Evolutionary conservation across 148 eudicot genomes (phyloP).

Genomic region (Persicaria maculosa): DNA sequence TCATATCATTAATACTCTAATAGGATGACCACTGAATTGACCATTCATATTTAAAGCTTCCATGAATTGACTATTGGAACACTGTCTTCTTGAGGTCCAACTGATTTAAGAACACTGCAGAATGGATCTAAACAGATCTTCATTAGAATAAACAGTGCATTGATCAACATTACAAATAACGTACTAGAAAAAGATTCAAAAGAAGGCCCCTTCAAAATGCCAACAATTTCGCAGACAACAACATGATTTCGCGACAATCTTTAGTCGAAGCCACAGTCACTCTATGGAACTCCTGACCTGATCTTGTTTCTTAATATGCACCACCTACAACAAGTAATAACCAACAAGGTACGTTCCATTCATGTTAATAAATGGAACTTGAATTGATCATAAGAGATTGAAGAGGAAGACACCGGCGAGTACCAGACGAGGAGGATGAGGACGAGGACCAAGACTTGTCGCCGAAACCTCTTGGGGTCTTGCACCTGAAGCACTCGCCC

Average conservation of each 20-base stretch:
- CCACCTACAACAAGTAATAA: not conserved
- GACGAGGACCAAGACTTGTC: conserved; percentile 1
- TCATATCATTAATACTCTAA: too few species aligned
- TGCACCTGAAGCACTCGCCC: conserved; percentile 65
- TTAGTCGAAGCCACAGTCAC: not conserved
- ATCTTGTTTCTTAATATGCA: not conserved
- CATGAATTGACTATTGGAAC: too few species aligned
- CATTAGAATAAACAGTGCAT: not conserved
- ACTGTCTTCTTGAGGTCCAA: too few species aligned
- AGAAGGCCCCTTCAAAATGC: not conserved
- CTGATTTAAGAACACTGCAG: not conserved
- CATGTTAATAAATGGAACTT: not conserved
- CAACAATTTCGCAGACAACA: not conserved
- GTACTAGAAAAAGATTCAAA: not conserved
- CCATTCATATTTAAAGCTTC: too few species aligned
- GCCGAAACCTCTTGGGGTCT: conserved; percentile 48
- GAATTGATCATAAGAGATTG: not conserved
- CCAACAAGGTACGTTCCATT: not conserved
- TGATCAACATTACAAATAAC: not conserved
- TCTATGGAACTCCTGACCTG: not conserved
- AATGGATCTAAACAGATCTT: not conserved
- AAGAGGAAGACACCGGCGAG: not conserved
- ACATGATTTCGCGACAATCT: not conserved
- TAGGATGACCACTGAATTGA: too few species aligned
- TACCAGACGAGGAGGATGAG: not conserved